Evolutionary conservation across 176 grass and related monocot genomes (phyloP).

Genomic region (Cocos nucifera): DNA sequence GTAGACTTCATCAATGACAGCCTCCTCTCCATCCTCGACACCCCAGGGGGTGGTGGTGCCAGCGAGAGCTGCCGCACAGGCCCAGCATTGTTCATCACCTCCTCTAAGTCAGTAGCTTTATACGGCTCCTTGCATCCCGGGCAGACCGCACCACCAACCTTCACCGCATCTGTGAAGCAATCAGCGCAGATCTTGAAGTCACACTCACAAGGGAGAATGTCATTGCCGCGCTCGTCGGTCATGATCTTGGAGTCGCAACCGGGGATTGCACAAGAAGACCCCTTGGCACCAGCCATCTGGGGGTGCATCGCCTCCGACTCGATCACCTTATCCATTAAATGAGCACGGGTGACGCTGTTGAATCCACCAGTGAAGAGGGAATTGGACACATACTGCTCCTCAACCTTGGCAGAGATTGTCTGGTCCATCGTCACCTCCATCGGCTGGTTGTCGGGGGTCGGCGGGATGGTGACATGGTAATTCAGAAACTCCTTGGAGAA

Average conservation of each 20-base stretch:
- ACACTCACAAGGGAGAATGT: constrained; percentile 86
- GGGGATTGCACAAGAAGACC: constrained; percentile 61
- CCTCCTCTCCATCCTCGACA: constrained; percentile 63
- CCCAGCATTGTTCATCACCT: constrained; percentile 14
- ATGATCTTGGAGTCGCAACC: constrained; percentile 83
- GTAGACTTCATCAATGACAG: constrained; percentile 57
- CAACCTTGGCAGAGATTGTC: constrained; percentile 71
- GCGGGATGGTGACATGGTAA: constrained; percentile 84
- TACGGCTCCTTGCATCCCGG: constrained; percentile 88
- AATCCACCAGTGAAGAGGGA: constrained; percentile 92
- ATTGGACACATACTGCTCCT: constrained; percentile 92
- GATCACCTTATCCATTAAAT: constrained; percentile 95
- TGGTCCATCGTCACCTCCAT: constrained; percentile 64
- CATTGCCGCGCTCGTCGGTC: constrained; percentile 80
- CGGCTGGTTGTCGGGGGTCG: constrained; percentile 81
- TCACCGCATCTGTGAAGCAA: constrained; percentile 83
- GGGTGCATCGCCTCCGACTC: constrained; percentile 67
- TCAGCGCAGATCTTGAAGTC: constrained; percentile 93
- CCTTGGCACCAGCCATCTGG: constrained; percentile 89
- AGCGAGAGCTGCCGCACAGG: constrained; percentile 28
- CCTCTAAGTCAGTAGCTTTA: constrained; percentile 71
- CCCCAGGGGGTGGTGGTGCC: constrained; percentile 42
- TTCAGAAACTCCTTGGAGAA: constrained; percentile 52
- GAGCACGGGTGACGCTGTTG: constrained; percentile 80
- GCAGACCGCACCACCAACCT: constrained; percentile 52